A percentile compares a stretch with the other conserved stretches of the same genome.
These are phyloP conservation scores for Chlorella sp. DNA, from an alignment of 139 green algal genomes.

Conservation along the genomic window DNA sequence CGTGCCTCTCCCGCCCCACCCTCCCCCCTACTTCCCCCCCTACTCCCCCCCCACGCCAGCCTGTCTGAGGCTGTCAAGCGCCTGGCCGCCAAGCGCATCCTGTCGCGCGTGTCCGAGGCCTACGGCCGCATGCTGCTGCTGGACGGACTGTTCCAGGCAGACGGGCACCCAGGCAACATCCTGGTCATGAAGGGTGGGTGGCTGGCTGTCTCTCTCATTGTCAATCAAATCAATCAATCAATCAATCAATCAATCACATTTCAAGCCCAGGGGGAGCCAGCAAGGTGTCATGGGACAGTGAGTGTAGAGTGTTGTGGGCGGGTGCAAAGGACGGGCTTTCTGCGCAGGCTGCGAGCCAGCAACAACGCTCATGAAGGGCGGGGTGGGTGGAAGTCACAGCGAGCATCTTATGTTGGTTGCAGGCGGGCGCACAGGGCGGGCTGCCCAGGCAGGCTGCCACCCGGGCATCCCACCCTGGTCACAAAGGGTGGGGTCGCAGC, in stretches of 20 bases:
- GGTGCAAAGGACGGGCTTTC: too few species aligned
- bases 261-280: too few species aligned
- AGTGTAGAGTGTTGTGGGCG: too few species aligned
- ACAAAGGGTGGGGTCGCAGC: neutral
- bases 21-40: neutral
- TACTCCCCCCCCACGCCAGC: slow-evolving; percentile 3
- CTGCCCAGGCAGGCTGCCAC: too few species aligned
- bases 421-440: too few species aligned
- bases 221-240: too few species aligned
- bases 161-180: slow-evolving; percentile 85
- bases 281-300: too few species aligned
- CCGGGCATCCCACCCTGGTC: neutral
- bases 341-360: too few species aligned
- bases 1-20: neutral
- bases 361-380: neutral
- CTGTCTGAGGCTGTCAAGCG: slow-evolving; percentile 47
- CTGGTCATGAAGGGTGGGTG: slow-evolving; percentile 73
- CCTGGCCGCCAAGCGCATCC: slow-evolving; percentile 54
- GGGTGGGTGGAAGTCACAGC: neutral
- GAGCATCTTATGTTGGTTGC: too few species aligned
- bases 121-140: slow-evolving; percentile 96
- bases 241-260: too few species aligned
- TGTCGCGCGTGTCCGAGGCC: slow-evolving; percentile 77
- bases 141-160: slow-evolving; percentile 89
- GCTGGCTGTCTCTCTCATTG: too few species aligned